Evolutionary conservation across 2,329 filamentous ascomycete genomes (phyloP).

Genomic region (Colletotrichum zoysiae): DNA sequence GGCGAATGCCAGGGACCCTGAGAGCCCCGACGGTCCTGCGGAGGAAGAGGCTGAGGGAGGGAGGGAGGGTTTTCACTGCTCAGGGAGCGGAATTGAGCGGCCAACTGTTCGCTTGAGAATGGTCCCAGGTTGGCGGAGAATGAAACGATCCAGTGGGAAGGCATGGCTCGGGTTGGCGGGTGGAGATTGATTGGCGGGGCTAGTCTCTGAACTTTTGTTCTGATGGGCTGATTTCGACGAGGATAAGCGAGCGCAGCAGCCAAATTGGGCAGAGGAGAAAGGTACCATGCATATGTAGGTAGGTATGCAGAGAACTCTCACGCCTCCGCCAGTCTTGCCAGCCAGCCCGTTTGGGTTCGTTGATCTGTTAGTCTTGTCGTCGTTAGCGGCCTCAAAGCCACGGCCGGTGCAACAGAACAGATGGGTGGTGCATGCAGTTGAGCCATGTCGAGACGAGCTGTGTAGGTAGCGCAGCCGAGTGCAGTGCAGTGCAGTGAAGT

Average conservation of each 20-base stretch:
- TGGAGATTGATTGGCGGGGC: slow-evolving; percentile 25
- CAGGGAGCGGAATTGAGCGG: slow-evolving; percentile 24
- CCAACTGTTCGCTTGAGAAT: slow-evolving; percentile 11
- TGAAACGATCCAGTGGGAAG: slow-evolving; percentile 30
- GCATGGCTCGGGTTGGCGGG: slow-evolving; percentile 23
- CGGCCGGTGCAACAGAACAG: slow-evolving; percentile 24
- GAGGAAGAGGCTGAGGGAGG: slow-evolving; percentile 30
- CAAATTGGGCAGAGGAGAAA: slow-evolving; percentile 31
- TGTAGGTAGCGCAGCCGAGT: neutral
- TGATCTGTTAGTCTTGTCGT: neutral
- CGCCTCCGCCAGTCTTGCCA: neutral
- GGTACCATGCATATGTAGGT: slow-evolving; percentile 42
- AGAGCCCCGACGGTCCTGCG: neutral
- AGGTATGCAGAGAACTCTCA: slow-evolving; percentile 9
- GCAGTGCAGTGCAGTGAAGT: neutral
- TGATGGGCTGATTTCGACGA: slow-evolving; percentile 38
- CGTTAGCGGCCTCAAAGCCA: slow-evolving; percentile 38
- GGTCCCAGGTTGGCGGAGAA: slow-evolving; percentile 30
- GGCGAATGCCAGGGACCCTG: neutral
- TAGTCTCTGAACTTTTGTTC: slow-evolving; percentile 32
- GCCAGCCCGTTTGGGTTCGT: too few species aligned
- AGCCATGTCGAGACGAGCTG: neutral
- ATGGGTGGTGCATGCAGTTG: neutral
- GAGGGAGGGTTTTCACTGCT: neutral
- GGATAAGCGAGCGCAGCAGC: slow-evolving; percentile 38